Evolutionary conservation across 2,329 filamentous ascomycete genomes (phyloP).

Genomic region (Pseudogymnoascus sp.): DNA sequence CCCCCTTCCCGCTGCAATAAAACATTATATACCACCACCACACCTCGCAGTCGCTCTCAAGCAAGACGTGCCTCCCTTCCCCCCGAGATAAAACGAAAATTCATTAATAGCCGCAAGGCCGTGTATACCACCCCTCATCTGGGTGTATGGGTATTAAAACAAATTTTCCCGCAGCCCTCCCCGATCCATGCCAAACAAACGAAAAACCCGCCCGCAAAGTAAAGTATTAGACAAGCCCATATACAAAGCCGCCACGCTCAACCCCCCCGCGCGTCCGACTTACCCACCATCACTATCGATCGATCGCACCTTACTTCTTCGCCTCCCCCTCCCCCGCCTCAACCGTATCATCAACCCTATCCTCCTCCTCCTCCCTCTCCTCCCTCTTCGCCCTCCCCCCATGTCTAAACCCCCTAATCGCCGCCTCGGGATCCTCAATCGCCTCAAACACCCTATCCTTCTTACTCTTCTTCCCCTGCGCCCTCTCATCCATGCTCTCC

Average conservation of each 20-base stretch:
- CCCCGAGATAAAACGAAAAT: neutral
- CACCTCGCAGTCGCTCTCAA: neutral
- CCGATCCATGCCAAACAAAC: neutral
- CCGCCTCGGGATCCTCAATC: conserved; percentile 38
- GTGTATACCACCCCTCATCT: neutral
- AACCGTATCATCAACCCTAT: neutral
- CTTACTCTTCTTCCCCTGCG: conserved; percentile 35
- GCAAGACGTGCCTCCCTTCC: neutral
- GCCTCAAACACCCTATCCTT: conserved; percentile 43
- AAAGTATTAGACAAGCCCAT: neutral
- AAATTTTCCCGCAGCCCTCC: neutral
- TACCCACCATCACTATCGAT: neutral
- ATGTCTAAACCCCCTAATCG: conserved; percentile 6
- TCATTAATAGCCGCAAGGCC: neutral
- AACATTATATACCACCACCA: neutral
- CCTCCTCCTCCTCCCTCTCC: conserved; percentile 5
- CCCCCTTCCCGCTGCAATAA: neutral
- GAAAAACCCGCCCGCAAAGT: neutral
- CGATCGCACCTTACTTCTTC: neutral
- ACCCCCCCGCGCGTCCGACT: neutral
- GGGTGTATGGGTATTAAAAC: neutral
- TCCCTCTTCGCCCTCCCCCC: neutral
- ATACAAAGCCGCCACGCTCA: neutral
- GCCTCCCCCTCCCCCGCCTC: neutral
- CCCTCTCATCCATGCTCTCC: conserved; percentile 25